Base-by-base conservation (phyloP, 2,329 filamentous ascomycete species). In the Phialemonium atrogriseum region DNA sequence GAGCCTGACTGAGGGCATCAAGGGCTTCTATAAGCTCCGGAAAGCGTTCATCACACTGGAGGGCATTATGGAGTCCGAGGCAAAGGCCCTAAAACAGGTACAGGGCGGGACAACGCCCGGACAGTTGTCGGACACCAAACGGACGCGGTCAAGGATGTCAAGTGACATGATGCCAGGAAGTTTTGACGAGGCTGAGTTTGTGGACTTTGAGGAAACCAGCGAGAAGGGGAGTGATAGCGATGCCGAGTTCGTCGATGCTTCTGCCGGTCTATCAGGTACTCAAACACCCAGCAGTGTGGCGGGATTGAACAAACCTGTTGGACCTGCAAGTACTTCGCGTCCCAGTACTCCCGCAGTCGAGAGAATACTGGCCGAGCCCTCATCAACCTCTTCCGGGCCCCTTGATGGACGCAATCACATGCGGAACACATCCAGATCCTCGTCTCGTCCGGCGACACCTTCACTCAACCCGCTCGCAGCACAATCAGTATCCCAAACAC, bases 11-110 rank as follows among this genome's bases (percentile, higher is more conserved):
- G 91, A 96, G 54, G 86, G 79, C 11, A 74, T 96, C 54, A 86
- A 81, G 57, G 86, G 86, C 5, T 96, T 96, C 50, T 93, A 94
- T 52, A 94, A 91, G 57, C 59, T 96, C 45, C 72, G 89, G 39
- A 94, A 93, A 53, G 89, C 89, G 0, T 96, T 84, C 48, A 63
- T 86, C 23, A 81, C 86, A 0, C 65, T 98, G 4, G 83, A 94
- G 47, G 70, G 69, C 8, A 84, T 98, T 34, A 69, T 88, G 50
- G 72, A 82, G 38, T 73, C 80, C 20, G 88, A 94, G 57, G 70
- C 70, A 15, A 75, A 70, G 38, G 64, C 61, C 39, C 33, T 67
- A n/a, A 48, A 56, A 28, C 52, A 52, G 21, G 45, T 49, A 6
- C 19, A 38, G 16, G 32, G 35, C 10, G 36, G 30, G 4, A 24